Conservation (phyloP, 2,329 filamentous ascomycete genomes). For the Trichoderma sp. region DNA sequence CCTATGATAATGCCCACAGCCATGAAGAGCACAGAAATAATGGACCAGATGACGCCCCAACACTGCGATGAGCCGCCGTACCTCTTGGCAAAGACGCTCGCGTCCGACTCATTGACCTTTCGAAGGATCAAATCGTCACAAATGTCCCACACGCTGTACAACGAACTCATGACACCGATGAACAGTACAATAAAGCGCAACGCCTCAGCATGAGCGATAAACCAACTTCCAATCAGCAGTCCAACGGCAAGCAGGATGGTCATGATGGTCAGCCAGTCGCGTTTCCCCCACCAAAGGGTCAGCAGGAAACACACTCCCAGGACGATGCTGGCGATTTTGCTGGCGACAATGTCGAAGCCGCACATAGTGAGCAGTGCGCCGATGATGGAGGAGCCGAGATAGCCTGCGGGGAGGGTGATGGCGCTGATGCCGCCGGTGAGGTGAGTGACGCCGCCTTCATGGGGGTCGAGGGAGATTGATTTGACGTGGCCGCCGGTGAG, state of each 20-base stretch:
- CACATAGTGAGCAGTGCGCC: conserved; percentile 77
- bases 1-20: conserved; percentile 72
- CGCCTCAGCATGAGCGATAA: conserved; percentile 74
- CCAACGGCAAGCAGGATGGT: conserved; percentile 72
- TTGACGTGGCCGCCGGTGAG: conserved; percentile 73
- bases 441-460: conserved; percentile 76
- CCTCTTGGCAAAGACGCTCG: conserved; percentile 73
- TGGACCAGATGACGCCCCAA: conserved; percentile 78
- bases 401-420: conserved; percentile 74
- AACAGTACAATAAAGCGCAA: conserved; percentile 75
- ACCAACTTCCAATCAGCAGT: conserved; percentile 73
- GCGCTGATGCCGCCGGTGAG: conserved; percentile 72
- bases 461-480: conserved; percentile 73
- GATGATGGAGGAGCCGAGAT: conserved; percentile 75
- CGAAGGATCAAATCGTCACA: conserved; percentile 79
- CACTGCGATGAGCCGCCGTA: conserved; percentile 80
- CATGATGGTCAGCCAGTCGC: conserved; percentile 73
- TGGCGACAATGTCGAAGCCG: conserved; percentile 79
- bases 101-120: conserved; percentile 79
- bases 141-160: conserved; percentile 85
- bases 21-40: conserved; percentile 73
- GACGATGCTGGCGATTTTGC: conserved; percentile 74
- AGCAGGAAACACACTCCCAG: conserved; percentile 73
- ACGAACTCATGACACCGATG: conserved; percentile 78
- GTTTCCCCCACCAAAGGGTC: conserved; percentile 80